Conservation (phyloP, 176 grass and related monocot genomes). For the Triticum aestivum region DNA sequence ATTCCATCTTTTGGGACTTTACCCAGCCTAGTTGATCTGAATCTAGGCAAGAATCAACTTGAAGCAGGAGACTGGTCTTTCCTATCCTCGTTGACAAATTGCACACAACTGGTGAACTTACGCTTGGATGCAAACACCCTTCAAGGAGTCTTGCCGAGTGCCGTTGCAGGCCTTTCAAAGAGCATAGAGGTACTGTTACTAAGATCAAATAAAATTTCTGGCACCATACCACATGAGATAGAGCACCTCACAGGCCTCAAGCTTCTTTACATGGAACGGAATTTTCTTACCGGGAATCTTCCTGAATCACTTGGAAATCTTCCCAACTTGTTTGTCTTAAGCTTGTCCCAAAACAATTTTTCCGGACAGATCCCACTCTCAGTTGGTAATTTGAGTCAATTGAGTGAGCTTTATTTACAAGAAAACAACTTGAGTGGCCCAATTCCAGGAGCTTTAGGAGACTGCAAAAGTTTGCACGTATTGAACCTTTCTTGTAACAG, state of each 20-base stretch:
- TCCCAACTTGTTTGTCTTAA: constrained; percentile 14
- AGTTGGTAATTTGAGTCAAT: constrained; percentile 33
- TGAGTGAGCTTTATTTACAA: constrained; percentile 27
- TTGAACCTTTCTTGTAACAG: constrained; percentile 35
- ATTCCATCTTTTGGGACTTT: constrained; percentile 26
- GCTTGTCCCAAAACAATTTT: constrained; percentile 31
- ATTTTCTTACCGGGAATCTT: constrained; percentile 29
- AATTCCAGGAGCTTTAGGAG: constrained; percentile 27
- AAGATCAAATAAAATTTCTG: constrained; percentile 25
- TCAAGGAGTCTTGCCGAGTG: constrained; percentile 21
- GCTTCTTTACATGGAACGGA: not conserved
- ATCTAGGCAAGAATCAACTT: constrained; percentile 22
- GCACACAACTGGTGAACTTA: constrained; percentile 16
- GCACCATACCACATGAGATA: constrained; percentile 39
- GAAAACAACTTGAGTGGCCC: constrained; percentile 21
- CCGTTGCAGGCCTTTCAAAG: constrained; percentile 1
- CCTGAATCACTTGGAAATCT: constrained; percentile 33
- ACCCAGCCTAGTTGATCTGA: not conserved
- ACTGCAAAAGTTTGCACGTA: constrained; percentile 8
- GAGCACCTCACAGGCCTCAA: constrained; percentile 9
- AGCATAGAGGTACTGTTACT: not conserved
- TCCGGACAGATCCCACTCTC: constrained; percentile 33
- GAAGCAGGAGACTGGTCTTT: constrained; percentile 51
- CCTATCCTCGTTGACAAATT: constrained; percentile 40
- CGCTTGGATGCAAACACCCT: constrained; percentile 3